A percentile compares a stretch with the other conserved stretches of the same genome.
These are phyloP conservation scores for Lichenothelia convexa DNA, from an alignment of 495 filamentous ascomycete genomes.

Conservation along the genomic window DNA sequence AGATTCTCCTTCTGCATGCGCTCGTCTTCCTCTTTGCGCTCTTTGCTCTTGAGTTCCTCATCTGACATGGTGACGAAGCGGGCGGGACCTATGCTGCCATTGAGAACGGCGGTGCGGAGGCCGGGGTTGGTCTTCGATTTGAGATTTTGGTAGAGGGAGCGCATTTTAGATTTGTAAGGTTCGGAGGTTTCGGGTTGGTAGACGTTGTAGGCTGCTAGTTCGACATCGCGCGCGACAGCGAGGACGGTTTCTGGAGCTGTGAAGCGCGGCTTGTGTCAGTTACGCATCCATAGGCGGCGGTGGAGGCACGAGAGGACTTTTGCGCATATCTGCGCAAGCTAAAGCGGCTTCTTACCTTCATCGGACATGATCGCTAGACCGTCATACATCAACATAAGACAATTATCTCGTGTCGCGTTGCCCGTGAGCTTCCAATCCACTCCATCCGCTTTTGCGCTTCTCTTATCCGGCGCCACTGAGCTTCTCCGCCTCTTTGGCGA, in stretches of 20 bases:
- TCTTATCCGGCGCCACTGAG: conserved; percentile 53
- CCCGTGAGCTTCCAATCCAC: conserved; percentile 53
- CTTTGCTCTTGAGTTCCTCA: conserved; percentile 62
- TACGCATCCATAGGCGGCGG: too few relatives aligned
- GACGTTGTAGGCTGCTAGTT: conserved; percentile 47
- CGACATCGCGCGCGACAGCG: conserved; percentile 48
- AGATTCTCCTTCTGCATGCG: conserved; percentile 75
- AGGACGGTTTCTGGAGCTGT: conserved; percentile 38
- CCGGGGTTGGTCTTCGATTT: conserved; percentile 74
- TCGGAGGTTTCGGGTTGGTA: conserved; percentile 48
- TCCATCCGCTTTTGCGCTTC: conserved; percentile 62
- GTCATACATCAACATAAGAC: conserved; percentile 83
- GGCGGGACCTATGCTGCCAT: conserved; percentile 48
- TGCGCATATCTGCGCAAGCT: background rate
- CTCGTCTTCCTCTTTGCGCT: conserved; percentile 47
- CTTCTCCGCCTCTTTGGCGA: too few relatives aligned
- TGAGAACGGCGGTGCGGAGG: conserved; percentile 56
- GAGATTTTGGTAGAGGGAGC: conserved; percentile 79
- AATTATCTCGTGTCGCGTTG: conserved; percentile 56
- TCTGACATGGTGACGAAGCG: conserved; percentile 55
- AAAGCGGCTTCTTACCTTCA: conserved; percentile 30
- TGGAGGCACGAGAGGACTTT: background rate
- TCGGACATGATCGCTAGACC: conserved; percentile 44
- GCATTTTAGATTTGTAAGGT: conserved; percentile 67
- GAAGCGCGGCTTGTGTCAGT: background rate